Base-by-base conservation (phyloP, 192 early-diverging fungal species). In the Coemansia sp. region DNA sequence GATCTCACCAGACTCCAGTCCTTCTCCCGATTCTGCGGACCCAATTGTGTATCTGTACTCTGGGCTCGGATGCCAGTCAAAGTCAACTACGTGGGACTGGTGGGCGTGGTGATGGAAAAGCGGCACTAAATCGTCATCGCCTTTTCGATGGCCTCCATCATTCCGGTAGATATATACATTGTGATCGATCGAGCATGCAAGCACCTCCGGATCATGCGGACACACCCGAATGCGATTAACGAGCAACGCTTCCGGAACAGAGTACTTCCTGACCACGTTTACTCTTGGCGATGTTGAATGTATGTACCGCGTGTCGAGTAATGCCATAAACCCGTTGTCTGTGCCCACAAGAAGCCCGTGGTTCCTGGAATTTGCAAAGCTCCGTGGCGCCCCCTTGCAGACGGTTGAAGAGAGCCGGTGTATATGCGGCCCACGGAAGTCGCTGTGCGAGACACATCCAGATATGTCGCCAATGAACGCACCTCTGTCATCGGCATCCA, bases 1-100 rank as follows among this genome's bases (percentile, higher is more conserved):
- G n/a, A 83, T 44, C 64, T 75, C 69, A 17, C 81, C 76, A 5
- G 63, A 66, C 2, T 64, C 61, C 4, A 45, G 32, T 3, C 25
- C 48, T 4, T 45, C 25, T 10, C 81, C 81, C 19, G 68, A 59
- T 45, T 83, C 81, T 5, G 59, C 22, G 0, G 81, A 83, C 11
- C 81, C 81, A 51, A 83, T 78, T 5, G 73, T 64, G 56, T 83
- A 83, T 42, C 57, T 58, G 50, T 64, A 69, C 11, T 75, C 65
- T 0, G 20, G 43, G 38, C 60, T 43, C 2, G 81, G 81, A 57
- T 83, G 72, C 81, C 81, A 83, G 40, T 50, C 12, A 65, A 78
- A 74, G 55, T 78, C 81, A 4, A 56, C 65, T 7, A 83, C 70
- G 2, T 42, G 51, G 6, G 81, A 56, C 60, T 72, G 76, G 42